Base-by-base conservation (phyloP, 495 filamentous ascomycete genomes). In the Tetracladium setigerum region DNA sequence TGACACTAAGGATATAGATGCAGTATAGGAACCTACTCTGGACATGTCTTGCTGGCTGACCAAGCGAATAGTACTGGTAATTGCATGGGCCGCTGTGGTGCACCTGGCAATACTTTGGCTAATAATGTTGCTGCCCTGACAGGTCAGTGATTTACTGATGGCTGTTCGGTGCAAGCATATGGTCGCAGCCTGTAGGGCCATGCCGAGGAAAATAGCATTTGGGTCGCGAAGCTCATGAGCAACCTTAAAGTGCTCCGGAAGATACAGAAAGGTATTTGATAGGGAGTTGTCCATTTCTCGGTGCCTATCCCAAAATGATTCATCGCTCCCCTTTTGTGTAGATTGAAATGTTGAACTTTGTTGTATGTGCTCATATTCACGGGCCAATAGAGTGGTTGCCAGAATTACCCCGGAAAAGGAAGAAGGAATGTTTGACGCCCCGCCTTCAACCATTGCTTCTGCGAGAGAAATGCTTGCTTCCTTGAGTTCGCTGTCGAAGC, bases 141-240 rank as follows among this genome's bases (percentile, higher is more conserved):
- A n/a, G n/a, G n/a, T n/a, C n/a, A n/a, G n/a, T n/a, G n/a, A n/a
- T 61, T 95, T 95, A 75, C 87, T 94, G 19, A 95, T 95, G 17
- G 90, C 91, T 4, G 91, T 90, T 60, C 95, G 90, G 58, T 96
- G 90, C 8, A 95, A 73, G 63, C 91, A 95, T 30, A 96, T 95
- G 4, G 87, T 90, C 4, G 87, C 90, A 0, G 90, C 94, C 57
- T 95, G 90, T 22, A 95, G 86, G 57, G 81, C 84, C 84, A 95
- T 94, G 52, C 95, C 95, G 35, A 84, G 78, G 57, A 95, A 95
- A 14, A 96, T 79, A 40, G 89, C 78, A 54, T 95, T 96, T 8
- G 87, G 70, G 60, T 91, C 81, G n/a, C 67, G 63, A 38, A 92
- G 71, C 0, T 84, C 89, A 24, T 60, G 59, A 2, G 91, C 88